Evolutionary conservation across 2,329 filamentous ascomycete genomes (phyloP).

Genomic region (Colletotrichum sp.): DNA sequence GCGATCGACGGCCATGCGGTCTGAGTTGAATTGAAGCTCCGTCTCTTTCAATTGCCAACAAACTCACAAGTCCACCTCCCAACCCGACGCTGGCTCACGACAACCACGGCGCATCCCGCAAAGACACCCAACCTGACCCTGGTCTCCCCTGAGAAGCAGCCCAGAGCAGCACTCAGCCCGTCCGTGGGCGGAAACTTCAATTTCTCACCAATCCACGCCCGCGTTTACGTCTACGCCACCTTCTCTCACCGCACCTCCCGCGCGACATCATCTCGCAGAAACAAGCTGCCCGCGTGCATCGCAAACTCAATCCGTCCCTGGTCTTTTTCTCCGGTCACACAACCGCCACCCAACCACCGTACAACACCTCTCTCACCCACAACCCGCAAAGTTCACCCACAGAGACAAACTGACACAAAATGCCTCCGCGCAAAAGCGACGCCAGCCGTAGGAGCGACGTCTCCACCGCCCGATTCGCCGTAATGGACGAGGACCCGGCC

Average conservation of each 20-base stretch:
- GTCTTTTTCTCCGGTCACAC: background rate
- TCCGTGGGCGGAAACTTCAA: background rate
- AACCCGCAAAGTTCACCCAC: background rate
- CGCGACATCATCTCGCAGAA: background rate
- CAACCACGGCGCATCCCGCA: background rate
- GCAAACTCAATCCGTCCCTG: background rate
- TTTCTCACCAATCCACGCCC: background rate
- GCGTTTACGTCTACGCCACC: background rate
- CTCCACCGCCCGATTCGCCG: slow-evolving; percentile 49
- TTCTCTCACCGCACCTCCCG: background rate
- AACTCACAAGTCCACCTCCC: background rate
- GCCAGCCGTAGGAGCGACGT: slow-evolving; percentile 47
- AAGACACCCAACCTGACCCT: background rate
- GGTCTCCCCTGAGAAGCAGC: background rate
- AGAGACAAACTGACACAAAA: slow-evolving; percentile 27
- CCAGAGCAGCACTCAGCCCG: too few relatives aligned
- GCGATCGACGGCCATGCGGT: background rate
- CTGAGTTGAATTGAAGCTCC: too few relatives aligned
- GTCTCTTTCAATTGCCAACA: background rate
- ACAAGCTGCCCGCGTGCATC: background rate
- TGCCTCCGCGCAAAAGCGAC: slow-evolving; percentile 64
- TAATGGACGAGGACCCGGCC: slow-evolving; percentile 42
- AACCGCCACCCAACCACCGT: background rate
- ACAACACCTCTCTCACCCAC: background rate
- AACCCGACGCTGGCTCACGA: background rate